A percentile compares a stretch with the other conserved stretches of the same genome.
phyloP scores from a whole-genome alignment of 2,329 filamentous ascomycete species.

The Shiraia sp. region DNA sequence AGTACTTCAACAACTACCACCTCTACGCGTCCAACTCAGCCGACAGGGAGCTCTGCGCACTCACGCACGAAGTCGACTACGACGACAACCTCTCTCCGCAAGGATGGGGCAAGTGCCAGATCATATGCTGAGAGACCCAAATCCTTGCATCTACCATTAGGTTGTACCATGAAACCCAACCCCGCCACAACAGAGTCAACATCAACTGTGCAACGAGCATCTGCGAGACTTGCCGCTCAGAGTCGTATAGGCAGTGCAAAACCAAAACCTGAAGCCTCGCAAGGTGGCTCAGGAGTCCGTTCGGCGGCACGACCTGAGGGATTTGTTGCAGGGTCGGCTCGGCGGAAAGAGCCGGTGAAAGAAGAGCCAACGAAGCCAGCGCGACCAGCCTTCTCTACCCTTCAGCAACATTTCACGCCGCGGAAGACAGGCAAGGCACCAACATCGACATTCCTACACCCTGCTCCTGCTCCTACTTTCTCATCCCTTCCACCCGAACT shows the following conservation, averaged over 20 bases:
- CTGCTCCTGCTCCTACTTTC: slow-evolving; percentile 22
- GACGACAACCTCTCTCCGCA: slow-evolving; percentile 15
- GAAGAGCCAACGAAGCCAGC: slow-evolving; percentile 29
- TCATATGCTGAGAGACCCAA: slow-evolving; percentile 26
- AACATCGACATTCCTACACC: slow-evolving; percentile 40
- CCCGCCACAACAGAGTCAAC: slow-evolving; percentile 12
- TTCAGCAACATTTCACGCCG: slow-evolving; percentile 48
- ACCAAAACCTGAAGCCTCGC: slow-evolving; percentile 17
- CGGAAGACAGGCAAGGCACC: slow-evolving; percentile 41
- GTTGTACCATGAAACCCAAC: slow-evolving; percentile 8
- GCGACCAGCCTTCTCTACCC: slow-evolving; percentile 42
- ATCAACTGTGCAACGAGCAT: slow-evolving; percentile 13
- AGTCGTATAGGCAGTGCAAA: slow-evolving; percentile 31
- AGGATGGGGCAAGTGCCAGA: slow-evolving; percentile 16
- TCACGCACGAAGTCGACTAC: slow-evolving; percentile 33
- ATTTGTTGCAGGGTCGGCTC: slow-evolving; percentile 9
- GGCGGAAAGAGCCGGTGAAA: slow-evolving; percentile 19
- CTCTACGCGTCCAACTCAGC: slow-evolving; percentile 17
- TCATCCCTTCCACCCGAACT: slow-evolving; percentile 35
- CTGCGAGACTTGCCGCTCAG: slow-evolving; percentile 28
- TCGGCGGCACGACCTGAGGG: slow-evolving; percentile 17
- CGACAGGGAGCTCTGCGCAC: slow-evolving; percentile 18
- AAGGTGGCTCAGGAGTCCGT: slow-evolving; percentile 8
- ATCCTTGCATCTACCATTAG: slow-evolving; percentile 23
- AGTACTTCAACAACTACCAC: slow-evolving; percentile 16